phyloP scores from a whole-genome alignment of 1,284 basidiomycete species.

The Trichosporon asahii region DNA sequence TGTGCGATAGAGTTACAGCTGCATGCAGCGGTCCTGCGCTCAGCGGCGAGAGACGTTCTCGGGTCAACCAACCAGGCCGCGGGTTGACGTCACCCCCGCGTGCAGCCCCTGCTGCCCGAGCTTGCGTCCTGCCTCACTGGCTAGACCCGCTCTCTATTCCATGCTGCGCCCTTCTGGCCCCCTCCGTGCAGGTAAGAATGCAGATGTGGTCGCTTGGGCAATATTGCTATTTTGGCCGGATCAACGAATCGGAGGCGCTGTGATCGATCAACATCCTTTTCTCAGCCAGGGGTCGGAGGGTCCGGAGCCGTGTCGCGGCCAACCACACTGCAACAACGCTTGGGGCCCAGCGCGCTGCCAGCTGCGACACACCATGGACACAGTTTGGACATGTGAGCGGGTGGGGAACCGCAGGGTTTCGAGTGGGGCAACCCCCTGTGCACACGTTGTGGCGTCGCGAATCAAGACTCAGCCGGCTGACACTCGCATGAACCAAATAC shows the following conservation, averaged over 20 bases:
- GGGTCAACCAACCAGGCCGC: neutral
- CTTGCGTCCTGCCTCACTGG: neutral
- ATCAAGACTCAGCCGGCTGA: neutral
- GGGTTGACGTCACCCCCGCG: neutral
- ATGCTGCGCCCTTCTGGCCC: no score
- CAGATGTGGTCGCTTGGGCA: neutral
- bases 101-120: neutral
- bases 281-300: neutral
- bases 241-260: neutral
- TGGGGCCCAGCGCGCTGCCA: neutral
- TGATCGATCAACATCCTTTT: neutral
- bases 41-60: neutral
- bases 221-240: neutral
- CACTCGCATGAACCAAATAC: no score
- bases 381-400: neutral
- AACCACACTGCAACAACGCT: neutral
- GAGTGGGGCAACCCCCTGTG: neutral
- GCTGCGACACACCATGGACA: neutral
- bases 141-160: neutral
- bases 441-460: neutral
- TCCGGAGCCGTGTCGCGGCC: neutral
- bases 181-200: neutral
- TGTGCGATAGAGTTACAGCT: neutral
- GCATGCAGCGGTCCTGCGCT: neutral
- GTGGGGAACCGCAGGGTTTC: neutral